phyloP scores from a whole-genome alignment of 352 stramenopile species.

The Saprolegnia diclina region DNA sequence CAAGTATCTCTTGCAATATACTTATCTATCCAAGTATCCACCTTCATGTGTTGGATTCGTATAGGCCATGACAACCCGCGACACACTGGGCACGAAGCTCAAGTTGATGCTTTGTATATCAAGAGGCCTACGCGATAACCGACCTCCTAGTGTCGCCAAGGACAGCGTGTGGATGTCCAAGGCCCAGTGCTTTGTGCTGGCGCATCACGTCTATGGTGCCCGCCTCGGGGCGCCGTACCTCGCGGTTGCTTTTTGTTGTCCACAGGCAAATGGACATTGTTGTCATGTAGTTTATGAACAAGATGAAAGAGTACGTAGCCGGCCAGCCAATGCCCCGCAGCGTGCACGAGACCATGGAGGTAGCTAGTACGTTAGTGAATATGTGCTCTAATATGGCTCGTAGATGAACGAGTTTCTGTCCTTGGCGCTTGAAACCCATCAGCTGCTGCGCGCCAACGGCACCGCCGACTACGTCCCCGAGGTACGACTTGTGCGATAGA shows the following conservation, averaged over 20 bases:
- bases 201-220: constrained; percentile 41
- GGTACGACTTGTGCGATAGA: neutral
- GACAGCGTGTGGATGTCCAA: constrained; percentile 47
- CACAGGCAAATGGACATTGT: constrained; percentile 9
- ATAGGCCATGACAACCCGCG: constrained; percentile 25
- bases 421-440: constrained; percentile 41
- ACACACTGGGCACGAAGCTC: constrained; percentile 28
- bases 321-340: constrained; percentile 29
- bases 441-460: constrained; percentile 27
- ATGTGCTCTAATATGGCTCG: neutral
- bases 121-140: neutral
- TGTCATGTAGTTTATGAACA: constrained; percentile 38
- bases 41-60: too few relatives aligned
- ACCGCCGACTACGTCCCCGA: neutral
- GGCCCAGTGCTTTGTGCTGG: constrained; percentile 39
- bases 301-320: constrained; percentile 39
- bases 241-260: constrained; percentile 35
- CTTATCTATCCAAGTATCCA: too few relatives aligned
- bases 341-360: constrained; percentile 32
- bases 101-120: constrained; percentile 17
- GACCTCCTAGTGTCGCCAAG: constrained; percentile 8
- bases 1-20: too few relatives aligned
- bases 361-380: neutral
- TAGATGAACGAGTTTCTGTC: constrained; percentile 42
- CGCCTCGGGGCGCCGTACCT: constrained; percentile 44